Base-by-base conservation (phyloP, 2,329 filamentous ascomycete species). In the Tolypocladium cylindrosporum region DNA sequence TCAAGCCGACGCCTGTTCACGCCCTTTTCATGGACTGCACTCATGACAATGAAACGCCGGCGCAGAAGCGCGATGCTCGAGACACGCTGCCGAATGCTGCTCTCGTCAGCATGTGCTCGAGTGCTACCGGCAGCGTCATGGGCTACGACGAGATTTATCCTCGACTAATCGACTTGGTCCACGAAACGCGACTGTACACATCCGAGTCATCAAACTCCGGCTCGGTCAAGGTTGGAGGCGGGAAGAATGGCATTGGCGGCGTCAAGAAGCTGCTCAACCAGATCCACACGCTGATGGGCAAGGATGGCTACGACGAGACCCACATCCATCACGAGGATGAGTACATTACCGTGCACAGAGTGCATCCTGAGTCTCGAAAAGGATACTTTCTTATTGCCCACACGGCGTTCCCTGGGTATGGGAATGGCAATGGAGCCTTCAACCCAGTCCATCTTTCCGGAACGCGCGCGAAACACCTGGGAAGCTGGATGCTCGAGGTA, bases 1-100 rank as follows among this genome's bases (percentile, higher is more conserved):
- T 99, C 72, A 90, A 90, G 63, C 87, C 89, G n/a, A 89, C 86
- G 4, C 90, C 92, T 4, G 88, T 97, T 0, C 92, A 96, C 63
- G 94, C 93, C 1, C 77, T 99, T 1, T 97, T 99, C 74, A 97
- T 97, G 91, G 95, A 99, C 71, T 99, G 95, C 73, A 99, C 95
- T 0, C 94, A 99, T 71, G 94, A 99, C 75, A 99, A 99, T 66
- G 93, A 99, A 74, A 89, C 91, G 2, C 94, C 94, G 0, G 90
- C 93, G 1, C 93, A 99, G 73, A 97, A 97, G 73, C 84, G 95
- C 45, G 92, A 97, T 70, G 92, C 92, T 55, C 85, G 91, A 60
- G 95, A 99, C 69, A 97, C 94, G 0, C 79, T 99, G 11, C 90
- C 95, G 9, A 97, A 95, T 67, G 92, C 93, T 55, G 94, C 94